Evolutionary conservation across 2,329 filamentous ascomycete genomes (phyloP), one percentile per base, ranked within the genome.

Genomic region (Cryphonectria carpinicola): DNA sequence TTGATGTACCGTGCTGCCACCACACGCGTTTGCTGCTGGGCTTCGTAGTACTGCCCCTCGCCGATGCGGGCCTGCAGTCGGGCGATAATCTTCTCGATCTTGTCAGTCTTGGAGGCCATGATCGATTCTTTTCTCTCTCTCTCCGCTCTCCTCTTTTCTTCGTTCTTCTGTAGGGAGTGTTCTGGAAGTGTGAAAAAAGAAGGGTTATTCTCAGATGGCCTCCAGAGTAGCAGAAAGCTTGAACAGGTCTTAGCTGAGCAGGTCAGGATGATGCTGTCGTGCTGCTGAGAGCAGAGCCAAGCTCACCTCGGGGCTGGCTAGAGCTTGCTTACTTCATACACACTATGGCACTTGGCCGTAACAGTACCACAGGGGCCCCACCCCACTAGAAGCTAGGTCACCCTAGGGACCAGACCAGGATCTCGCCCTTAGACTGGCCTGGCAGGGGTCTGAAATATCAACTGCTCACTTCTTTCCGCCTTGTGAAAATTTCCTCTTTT

Each of bases 1-100:
- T 98, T 98, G 80, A 95, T 90, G 84, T 99, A 97, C 70, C 97
- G 94, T 54, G 94, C 92, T 72, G 95, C 95, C 76, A 98, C 95
- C 68, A 98, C 95, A 73, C 96, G 94, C 75, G 97, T 93, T 85
- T 99, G 96, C 82, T 99, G 96, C 83, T 98, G 95, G 71, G 96
- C 96, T 87, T 99, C 96, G 85, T 99, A 99, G 87, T 90, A 98
- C 80, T 96, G 92, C 78, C 95, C 95, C 81, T 97, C 77, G 39
- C 64, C 67, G 68, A 77, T 78, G 71, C 76, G 95, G 82, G 92
- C 86, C 83, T 95, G 93, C 80, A 98, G 90, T 37, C 88, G 86
- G 70, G 85, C 79, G 76, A 89, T 88, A 80, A 89, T 89, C 78
- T 85, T 85, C 69, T 84, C 82, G 78, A 86, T 86, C 78, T 86